phyloP scores from a whole-genome alignment of 2,329 filamentous ascomycete genomes.

The Cladosporium sp. region DNA sequence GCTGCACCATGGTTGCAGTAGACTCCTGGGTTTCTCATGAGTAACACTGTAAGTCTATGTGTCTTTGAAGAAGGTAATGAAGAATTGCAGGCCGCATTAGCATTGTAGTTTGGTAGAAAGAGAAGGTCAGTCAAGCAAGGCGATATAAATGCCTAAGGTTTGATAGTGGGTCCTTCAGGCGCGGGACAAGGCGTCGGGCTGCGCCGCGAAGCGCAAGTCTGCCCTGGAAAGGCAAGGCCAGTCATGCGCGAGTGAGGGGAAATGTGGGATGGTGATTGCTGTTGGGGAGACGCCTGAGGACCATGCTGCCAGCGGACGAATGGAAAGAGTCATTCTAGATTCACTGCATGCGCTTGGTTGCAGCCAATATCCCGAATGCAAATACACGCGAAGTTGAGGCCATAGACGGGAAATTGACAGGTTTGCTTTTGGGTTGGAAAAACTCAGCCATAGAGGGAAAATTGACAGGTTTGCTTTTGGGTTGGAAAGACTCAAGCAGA shows the following conservation, averaged over 20 bases:
- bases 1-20: no score
- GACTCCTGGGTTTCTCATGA: no score
- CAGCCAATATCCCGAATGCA: not conserved
- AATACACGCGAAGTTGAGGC: no score
- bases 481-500: slow-evolving; percentile 8
- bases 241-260: not conserved
- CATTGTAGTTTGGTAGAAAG: no score
- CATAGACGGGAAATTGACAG: not conserved
- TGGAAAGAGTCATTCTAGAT: not conserved
- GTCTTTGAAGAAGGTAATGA: no score
- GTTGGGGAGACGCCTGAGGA: not conserved
- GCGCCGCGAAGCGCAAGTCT: slow-evolving; percentile 1
- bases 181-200: not conserved
- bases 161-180: not conserved
- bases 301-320: not conserved
- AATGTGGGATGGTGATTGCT: not conserved
- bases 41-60: no score
- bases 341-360: not conserved
- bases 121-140: no score
- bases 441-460: no score
- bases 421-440: slow-evolving; percentile 7
- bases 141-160: not conserved
- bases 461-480: slow-evolving; percentile 5
- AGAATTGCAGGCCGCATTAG: no score
- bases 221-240: not conserved